Conservation (phyloP, 139 green algal genomes). For the Monoraphidium neglectum region DNA sequence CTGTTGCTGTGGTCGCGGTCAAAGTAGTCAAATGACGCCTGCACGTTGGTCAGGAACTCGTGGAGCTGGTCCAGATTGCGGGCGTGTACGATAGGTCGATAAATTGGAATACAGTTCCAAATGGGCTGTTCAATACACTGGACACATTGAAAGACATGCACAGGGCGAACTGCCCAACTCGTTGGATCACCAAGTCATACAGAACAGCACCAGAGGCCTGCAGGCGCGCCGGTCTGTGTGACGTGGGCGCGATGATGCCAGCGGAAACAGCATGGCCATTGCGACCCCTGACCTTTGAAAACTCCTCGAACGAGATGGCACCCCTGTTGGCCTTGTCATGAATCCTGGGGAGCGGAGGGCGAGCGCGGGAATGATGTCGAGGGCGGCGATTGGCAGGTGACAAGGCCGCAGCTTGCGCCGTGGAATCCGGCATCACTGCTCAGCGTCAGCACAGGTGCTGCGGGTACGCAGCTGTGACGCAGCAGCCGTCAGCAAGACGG, state of each 20-base stretch:
- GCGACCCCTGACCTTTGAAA: slow-evolving; percentile 4
- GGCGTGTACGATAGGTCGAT: no score
- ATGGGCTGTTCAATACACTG: no score
- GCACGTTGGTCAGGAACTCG: slow-evolving; percentile 56
- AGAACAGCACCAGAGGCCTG: neutral
- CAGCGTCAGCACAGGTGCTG: neutral
- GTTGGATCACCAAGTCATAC: neutral
- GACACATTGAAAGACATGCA: no score
- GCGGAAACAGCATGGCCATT: no score
- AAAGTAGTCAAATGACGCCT: slow-evolving; percentile 44
- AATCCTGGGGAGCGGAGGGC: slow-evolving; percentile 8
- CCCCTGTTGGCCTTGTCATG: slow-evolving; percentile 32
- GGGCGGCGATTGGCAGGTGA: neutral
- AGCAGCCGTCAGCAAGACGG: no score
- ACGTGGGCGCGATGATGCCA: no score
- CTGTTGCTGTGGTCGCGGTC: slow-evolving; percentile 5
- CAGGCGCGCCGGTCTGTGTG: neutral
- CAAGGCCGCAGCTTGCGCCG: neutral
- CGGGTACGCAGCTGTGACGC: no score
- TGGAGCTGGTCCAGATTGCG: slow-evolving; percentile 35
- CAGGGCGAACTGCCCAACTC: no score
- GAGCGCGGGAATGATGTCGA: neutral
- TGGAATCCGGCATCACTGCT: neutral
- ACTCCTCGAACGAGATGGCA: slow-evolving; percentile 36
- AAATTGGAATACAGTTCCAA: no score